phyloP scores from a whole-genome alignment of 164 flowering plant genomes.

The Nelumbo lutea region DNA sequence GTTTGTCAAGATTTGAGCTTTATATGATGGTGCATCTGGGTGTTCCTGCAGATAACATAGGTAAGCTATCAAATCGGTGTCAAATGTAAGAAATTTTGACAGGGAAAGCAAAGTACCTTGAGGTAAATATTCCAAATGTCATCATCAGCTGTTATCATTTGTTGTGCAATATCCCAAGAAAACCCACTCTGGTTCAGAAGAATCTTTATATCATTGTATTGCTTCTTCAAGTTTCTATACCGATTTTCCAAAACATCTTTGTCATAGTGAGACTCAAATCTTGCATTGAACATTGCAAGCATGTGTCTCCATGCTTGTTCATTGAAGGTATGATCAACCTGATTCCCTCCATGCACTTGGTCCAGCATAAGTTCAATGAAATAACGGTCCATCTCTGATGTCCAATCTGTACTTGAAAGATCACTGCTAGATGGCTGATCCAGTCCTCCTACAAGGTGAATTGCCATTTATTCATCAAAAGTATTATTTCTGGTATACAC shows the following conservation, averaged over 20 bases:
- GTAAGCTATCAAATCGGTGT: not conserved
- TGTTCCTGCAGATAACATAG: conserved; percentile 33
- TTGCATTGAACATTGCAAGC: conserved; percentile 26
- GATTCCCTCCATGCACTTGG: conserved; percentile 29
- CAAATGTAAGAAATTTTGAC: not conserved
- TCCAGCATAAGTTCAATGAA: conserved; percentile 37
- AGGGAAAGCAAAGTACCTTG: conserved; percentile 22
- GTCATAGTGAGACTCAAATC: conserved; percentile 29
- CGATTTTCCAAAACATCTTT: conserved; percentile 25
- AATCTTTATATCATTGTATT: conserved; percentile 27
- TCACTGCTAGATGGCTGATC: conserved; percentile 5
- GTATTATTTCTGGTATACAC: not conserved
- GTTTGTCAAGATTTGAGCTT: conserved; percentile 16
- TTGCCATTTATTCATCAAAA: not conserved
- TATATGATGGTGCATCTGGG: conserved; percentile 34
- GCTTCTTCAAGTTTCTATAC: conserved; percentile 32
- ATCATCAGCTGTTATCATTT: conserved; percentile 29
- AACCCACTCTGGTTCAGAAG: conserved; percentile 38
- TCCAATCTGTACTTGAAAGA: conserved; percentile 20
- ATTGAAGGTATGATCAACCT: conserved; percentile 15
- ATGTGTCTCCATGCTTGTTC: conserved; percentile 37
- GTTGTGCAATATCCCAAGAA: conserved; percentile 35
- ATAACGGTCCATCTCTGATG: conserved; percentile 28
- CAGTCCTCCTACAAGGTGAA: conserved; percentile 21
- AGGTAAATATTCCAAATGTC: conserved; percentile 39